Conservation (phyloP, 148 eudicot species). For the Agrostemma githago region DNA sequence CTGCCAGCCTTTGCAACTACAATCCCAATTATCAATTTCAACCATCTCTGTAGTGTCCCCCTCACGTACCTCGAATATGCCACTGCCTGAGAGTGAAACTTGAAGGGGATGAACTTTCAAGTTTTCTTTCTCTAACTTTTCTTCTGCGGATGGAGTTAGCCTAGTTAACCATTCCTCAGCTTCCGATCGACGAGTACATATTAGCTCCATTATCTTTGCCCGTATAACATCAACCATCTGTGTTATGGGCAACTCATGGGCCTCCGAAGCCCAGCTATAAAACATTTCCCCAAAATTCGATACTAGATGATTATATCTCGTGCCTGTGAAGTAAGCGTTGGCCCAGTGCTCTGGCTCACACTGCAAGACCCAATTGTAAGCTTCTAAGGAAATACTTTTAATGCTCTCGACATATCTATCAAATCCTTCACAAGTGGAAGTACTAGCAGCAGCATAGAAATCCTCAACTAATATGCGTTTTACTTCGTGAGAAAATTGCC, state of each 20-base stretch:
- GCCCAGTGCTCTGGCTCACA: conserved; percentile 84
- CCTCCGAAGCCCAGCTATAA: conserved; percentile 90
- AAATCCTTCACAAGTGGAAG: conserved; percentile 59
- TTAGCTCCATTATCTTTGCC: conserved; percentile 63
- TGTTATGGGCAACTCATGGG: conserved; percentile 86
- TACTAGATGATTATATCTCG: conserved; percentile 73
- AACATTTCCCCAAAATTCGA: conserved; percentile 82
- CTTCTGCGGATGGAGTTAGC: conserved; percentile 85
- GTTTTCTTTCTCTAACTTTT: conserved; percentile 62
- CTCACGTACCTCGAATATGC: conserved; percentile 73
- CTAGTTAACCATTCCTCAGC: conserved; percentile 62
- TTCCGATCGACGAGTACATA: conserved; percentile 46
- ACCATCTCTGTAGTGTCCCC: conserved; percentile 74
- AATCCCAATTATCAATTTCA: conserved; percentile 61
- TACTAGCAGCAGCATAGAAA: conserved; percentile 67
- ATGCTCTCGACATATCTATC: conserved; percentile 55
- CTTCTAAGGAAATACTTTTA: conserved; percentile 71
- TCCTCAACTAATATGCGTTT: conserved; percentile 81
- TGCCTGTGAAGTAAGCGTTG: conserved; percentile 72
- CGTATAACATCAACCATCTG: conserved; percentile 88
- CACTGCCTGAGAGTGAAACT: conserved; percentile 47
- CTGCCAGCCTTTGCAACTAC: conserved; percentile 90
- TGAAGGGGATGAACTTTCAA: conserved; percentile 50
- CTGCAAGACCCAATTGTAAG: conserved; percentile 76
- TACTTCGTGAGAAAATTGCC: conserved; percentile 81